Base-by-base conservation (phyloP, 805 yeast genomes). In the Saturnispora zaruensis region DNA sequence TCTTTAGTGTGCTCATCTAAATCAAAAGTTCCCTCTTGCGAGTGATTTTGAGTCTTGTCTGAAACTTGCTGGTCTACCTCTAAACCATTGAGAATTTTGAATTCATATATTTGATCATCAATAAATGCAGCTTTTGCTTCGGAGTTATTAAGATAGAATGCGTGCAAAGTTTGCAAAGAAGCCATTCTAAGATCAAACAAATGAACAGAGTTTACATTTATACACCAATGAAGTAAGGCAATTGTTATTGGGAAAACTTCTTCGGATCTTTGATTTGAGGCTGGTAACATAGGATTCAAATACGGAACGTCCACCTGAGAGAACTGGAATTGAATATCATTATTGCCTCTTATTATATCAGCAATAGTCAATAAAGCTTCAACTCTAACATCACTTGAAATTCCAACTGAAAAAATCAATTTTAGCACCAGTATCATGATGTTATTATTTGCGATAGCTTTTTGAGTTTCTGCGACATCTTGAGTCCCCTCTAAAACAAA, bases 231-330 rank as follows among this genome's bases (percentile, higher is more conserved):
- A 28, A 91, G 60, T 45, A 93, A 69, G 0, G 95, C 88, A 26
- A 75, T 72, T 0, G 84, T 72, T 0, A 87, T 95, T 0, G 97
- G 91, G 2, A 87, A 66, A 1, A 76, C 46, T 1, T 57, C 61
- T 13, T 62, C 68, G 49, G 59, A 62, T 49, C 55, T 62, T 51
- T 66, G 70, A 6, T 63, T 63, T 8, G 58, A 16, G 2, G 51
- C 23, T 9, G 70, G 70, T 41, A 66, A 54, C 46, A 63, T 57
- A 9, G 96, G 88, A 59, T 88, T 97, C 49, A 90, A 72, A 61
- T 83, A 87, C 0, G 99, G 99, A 6, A 93, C 96, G 64, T 93
- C 98, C 13, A 91, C 81, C 49, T 80, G 81, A 1, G 88, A 74
- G 57, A 91, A 84, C 51, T 79, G 79, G 13, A 69, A 67, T 64